Evolutionary conservation across 2,329 filamentous ascomycete species (phyloP).

Genomic region (Aspergillus nomiae): DNA sequence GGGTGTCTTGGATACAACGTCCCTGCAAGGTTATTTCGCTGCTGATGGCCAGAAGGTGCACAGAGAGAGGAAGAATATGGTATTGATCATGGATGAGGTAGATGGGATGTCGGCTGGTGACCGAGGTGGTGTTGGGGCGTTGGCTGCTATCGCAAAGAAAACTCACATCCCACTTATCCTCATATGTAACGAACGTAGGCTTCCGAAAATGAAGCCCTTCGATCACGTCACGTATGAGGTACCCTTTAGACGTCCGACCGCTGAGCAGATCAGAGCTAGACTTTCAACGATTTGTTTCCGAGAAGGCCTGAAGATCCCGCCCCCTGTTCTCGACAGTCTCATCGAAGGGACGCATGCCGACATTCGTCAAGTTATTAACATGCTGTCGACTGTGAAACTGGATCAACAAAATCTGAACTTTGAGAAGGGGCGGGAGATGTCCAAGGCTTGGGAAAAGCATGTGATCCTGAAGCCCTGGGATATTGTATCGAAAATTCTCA

Average conservation of each 20-base stretch:
- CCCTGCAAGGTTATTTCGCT: conserved; percentile 86
- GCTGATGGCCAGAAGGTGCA: conserved; percentile 81
- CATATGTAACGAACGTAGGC: conserved; percentile 91
- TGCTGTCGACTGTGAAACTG: conserved; percentile 91
- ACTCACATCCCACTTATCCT: conserved; percentile 92
- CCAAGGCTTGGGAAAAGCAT: conserved; percentile 98
- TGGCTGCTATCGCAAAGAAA: conserved; percentile 94
- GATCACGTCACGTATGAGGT: conserved; percentile 83
- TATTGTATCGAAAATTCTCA: conserved; percentile 90
- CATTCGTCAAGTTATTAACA: conserved; percentile 97
- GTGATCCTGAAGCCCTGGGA: conserved; percentile 97
- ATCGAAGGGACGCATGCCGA: conserved; percentile 96
- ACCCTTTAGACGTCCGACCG: conserved; percentile 83
- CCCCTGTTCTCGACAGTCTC: conserved; percentile 82
- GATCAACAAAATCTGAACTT: conserved; percentile 79
- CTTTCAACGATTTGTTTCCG: conserved; percentile 95
- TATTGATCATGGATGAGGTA: conserved; percentile 98
- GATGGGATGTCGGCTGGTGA: conserved; percentile 99
- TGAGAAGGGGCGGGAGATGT: conserved; percentile 88
- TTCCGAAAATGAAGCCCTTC: conserved; percentile 98
- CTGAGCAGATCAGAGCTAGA: conserved; percentile 85
- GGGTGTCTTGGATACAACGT: conserved; percentile 91
- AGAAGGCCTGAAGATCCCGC: conserved; percentile 83
- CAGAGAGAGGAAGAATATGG: conserved; percentile 82
- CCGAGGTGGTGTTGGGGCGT: conserved; percentile 88